Evolutionary conservation across 768 basidiomycete genomes (phyloP), one percentile per base, ranked within the genome.

Genomic region (Auricularia cornea): DNA sequence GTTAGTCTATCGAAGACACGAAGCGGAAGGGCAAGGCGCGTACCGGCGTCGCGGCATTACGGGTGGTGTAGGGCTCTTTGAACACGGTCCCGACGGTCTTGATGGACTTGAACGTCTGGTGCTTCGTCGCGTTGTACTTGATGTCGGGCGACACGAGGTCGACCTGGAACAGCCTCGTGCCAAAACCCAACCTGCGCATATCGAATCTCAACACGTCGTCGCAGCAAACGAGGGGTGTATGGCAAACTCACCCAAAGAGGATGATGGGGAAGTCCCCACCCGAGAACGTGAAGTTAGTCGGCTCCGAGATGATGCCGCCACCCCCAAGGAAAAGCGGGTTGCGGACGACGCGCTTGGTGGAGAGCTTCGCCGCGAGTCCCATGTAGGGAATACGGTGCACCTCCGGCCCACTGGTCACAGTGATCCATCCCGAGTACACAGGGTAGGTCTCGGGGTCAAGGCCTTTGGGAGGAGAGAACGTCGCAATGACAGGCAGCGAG

Each of bases 121-220:
- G 69, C 18, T 69, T 68, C 61, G 79, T 80, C 2, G 76, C 72
- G 3, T 65, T 73, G 65, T 84, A 71, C n/a, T 76, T 71, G 68
- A 78, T 75, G 79, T 81, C 20, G 85, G 88, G 72, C 79, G 87
- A 20, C 87, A 89, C 57, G 86, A 85, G 0, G 69, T 88, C 11
- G 72, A 86, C 2, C 79, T 89, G n/a, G 85, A 88, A 59, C 86
- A 87, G 62, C 80, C 77, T 4, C 79, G 85, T 2, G 76, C 81
- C 60, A 85, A 84, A 70, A 86, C 86, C 71, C 81, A 84, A 48
- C 11, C 44, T 48, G 20, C 5, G 20, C 38, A 48, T 33, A 65
- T 14, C 11, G 20, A 18, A 23, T 8, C 23, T 38, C 16, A 38
- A 14, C 3, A 14, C 44, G 20, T 8, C 10, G 6, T 6, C 44